These are phyloP conservation scores for Wickerhamiella nectarea DNA, from an alignment of 805 yeast genomes.

Conservation along the genomic window DNA sequence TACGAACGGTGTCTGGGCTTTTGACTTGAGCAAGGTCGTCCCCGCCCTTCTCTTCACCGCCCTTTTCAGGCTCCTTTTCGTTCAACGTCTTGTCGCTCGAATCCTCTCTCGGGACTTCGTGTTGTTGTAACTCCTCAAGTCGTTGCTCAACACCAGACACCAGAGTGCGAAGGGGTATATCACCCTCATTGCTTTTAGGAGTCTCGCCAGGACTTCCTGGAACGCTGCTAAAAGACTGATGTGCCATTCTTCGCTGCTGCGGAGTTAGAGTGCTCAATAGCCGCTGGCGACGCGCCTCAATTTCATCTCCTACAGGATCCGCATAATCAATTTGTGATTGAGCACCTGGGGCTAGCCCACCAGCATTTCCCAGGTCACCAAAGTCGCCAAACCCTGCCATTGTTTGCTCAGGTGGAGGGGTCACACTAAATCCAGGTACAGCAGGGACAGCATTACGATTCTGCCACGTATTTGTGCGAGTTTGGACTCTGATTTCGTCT, in stretches of 20 bases:
- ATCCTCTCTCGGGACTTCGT: background rate
- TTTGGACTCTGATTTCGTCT: background rate
- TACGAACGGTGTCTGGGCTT: slow-evolving; percentile 3
- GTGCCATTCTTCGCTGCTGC: background rate
- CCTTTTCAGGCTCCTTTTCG: background rate
- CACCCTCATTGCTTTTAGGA: background rate
- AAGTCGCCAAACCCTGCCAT: background rate
- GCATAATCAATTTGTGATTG: slow-evolving; percentile 10
- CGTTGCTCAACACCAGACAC: slow-evolving; percentile 16
- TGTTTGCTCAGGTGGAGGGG: slow-evolving; percentile 2
- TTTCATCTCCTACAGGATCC: slow-evolving; percentile 17
- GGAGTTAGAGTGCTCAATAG: slow-evolving; percentile 10
- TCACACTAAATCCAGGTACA: slow-evolving; percentile 4
- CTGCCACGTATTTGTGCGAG: slow-evolving; percentile 4
- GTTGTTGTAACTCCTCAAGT: slow-evolving; percentile 15
- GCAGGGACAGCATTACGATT: background rate
- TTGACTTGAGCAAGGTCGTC: background rate
- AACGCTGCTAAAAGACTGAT: background rate
- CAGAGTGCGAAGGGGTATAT: slow-evolving; percentile 3
- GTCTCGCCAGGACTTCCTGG: background rate
- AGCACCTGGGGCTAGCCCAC: slow-evolving; percentile 27
- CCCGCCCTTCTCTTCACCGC: slow-evolving; percentile 10
- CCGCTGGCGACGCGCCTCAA: slow-evolving; percentile 16
- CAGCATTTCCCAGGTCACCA: slow-evolving; percentile 11
- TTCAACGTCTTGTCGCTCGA: background rate